Evolutionary conservation across 176 grass and related monocot species (phyloP), one percentile per base, ranked within the genome.

Genomic region (Panicum miliaceum): DNA sequence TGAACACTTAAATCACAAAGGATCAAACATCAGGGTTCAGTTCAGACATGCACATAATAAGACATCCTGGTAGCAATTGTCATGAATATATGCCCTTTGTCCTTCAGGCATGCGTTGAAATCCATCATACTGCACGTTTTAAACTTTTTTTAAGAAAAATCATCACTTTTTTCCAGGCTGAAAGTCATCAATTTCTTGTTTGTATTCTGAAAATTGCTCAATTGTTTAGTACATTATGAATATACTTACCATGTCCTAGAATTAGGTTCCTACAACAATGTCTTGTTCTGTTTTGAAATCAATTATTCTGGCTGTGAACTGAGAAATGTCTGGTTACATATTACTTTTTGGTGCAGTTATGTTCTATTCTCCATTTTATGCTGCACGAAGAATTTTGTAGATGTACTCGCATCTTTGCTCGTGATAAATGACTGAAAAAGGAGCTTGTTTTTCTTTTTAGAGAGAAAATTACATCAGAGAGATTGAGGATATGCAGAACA

Each of bases 401-500:
- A 68, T 56, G 15, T 42, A 50, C 6, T 65, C 7, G 47, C 2
- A 68, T 61, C 29, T 78, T 81, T 80, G 13, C 35, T 76, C 45
- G 81, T 71, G 22, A 45, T 66, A 16, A 51, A 48, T 47, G 16
- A 52, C 63, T 75, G 75, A 68, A 91, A 81, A n/a, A 27, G 76
- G 73, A 75, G 13, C 60, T 25, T 71, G n/a, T 10, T 67, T 84
- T 35, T 68, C 43, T 73, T 85, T 48, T 54, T 41, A 97, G 95
- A 88, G 81, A 87, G 82, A 90, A 66, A 91, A 73, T 48, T 97
- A 97, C 38, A 32, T 78, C 37, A 93, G 22, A 62, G 95, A 97
- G 82, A 88, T 93, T 60, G 82, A 93, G 84, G 90, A 93, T 78
- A 97, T 97, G 95, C 90, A 91, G 80, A 69, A 62, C 80, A 94